Percentiles rank a stretch among this genome's conserved stretches.
These are phyloP conservation scores for Apophysomyces trapeziformis DNA, from an alignment of 371 early-diverging fungal species.

Conservation along the genomic window DNA sequence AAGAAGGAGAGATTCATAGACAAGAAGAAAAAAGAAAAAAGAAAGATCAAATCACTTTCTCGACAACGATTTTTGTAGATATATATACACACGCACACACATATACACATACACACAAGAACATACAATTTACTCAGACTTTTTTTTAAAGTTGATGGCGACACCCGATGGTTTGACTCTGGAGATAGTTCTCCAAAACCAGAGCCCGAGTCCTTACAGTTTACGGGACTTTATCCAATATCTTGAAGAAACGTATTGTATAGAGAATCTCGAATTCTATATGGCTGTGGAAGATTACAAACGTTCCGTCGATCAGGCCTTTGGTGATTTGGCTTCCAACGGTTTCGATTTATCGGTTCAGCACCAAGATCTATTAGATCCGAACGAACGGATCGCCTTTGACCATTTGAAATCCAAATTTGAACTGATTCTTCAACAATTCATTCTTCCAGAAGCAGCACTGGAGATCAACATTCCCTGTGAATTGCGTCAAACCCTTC, in stretches of 20 bases:
- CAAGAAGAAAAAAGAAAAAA: too few relatives aligned
- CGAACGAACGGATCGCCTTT: constrained; percentile 29
- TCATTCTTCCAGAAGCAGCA: constrained; percentile 36
- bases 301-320: constrained; percentile 21
- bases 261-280: constrained; percentile 44
- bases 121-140: too few relatives aligned
- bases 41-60: too few relatives aligned
- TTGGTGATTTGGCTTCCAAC: constrained; percentile 10
- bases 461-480: constrained; percentile 50
- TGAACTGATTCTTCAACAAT: constrained; percentile 31
- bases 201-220: constrained; percentile 33
- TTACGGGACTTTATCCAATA: constrained; percentile 41
- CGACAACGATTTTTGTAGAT: too few relatives aligned
- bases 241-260: constrained; percentile 38
- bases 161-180: constrained; percentile 39
- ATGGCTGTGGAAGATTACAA: constrained; percentile 36
- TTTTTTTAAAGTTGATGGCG: too few relatives aligned
- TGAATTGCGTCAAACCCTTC: constrained; percentile 35
- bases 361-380: constrained; percentile 16
- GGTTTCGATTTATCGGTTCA: background rate
- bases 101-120: too few relatives aligned
- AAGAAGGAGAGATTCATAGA: too few relatives aligned
- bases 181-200: constrained; percentile 39
- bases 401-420: constrained; percentile 33
- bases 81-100: too few relatives aligned